Evolutionary conservation across 345 rosid genomes (phyloP).

Genomic region (Linum tenue): DNA sequence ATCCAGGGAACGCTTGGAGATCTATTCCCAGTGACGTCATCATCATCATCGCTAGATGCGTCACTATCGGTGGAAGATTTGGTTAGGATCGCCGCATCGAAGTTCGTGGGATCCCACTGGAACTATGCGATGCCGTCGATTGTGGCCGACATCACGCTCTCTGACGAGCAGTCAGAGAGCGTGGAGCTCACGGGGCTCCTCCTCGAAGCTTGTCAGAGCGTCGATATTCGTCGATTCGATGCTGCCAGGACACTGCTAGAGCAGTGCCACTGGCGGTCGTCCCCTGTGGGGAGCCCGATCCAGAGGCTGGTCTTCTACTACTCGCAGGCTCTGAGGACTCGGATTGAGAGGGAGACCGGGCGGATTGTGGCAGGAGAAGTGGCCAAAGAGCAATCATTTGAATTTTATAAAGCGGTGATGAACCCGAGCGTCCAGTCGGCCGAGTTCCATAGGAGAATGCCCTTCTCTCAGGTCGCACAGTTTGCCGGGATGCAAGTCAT

Average conservation of each 20-base stretch:
- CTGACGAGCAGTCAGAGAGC: constrained; percentile 22
- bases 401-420: constrained; percentile 4
- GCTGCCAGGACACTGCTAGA: constrained; percentile 33
- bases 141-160: not conserved
- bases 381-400: no score
- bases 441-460: constrained; percentile 24
- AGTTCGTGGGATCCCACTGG: constrained; percentile 25
- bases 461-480: constrained; percentile 27
- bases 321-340: constrained; percentile 33
- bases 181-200: constrained; percentile 34
- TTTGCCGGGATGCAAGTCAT: constrained; percentile 40
- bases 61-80: constrained; percentile 32
- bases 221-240: constrained; percentile 26
- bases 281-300: constrained; percentile 30
- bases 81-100: constrained; percentile 40
- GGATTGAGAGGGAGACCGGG: constrained; percentile 35
- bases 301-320: constrained; percentile 37
- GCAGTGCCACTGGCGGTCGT: constrained; percentile 22
- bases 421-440: not conserved
- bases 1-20: no score
- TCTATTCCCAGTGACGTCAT: no score
- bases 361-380: constrained; percentile 2
- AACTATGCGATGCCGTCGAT: constrained; percentile 8
- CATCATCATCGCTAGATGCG: no score
- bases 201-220: constrained; percentile 35